A percentile compares a stretch with the other conserved stretches of the same genome.
These are phyloP conservation scores for Fusarium caatingaense DNA, from an alignment of 2,329 filamentous ascomycete genomes.

Conservation along the genomic window DNA sequence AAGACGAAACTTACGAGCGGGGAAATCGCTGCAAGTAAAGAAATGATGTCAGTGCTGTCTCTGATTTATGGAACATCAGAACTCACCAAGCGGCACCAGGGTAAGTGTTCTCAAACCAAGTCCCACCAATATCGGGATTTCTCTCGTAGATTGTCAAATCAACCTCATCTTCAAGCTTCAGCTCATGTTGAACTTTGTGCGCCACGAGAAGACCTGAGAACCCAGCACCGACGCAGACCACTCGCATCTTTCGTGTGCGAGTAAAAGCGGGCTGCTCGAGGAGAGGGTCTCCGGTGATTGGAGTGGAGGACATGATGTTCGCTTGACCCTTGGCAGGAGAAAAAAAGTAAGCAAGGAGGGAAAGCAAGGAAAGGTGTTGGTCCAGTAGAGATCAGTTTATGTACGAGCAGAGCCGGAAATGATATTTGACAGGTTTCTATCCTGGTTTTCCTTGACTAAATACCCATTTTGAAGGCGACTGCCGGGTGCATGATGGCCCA, in stretches of 20 bases:
- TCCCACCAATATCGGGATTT: constrained; percentile 4
- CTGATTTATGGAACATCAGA: neutral
- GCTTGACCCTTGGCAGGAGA: neutral
- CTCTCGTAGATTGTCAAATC: constrained; percentile 1
- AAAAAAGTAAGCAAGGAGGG: neutral
- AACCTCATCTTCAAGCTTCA: constrained; percentile 4
- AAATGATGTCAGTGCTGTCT: neutral
- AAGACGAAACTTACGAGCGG: neutral
- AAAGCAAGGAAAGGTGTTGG: too few species aligned
- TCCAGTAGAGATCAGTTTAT: neutral
- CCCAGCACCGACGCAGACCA: constrained; percentile 6
- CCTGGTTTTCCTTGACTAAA: neutral
- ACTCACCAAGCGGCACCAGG: constrained; percentile 14
- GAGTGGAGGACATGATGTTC: neutral
- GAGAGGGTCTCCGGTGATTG: neutral
- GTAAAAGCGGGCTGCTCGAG: constrained; percentile 10
- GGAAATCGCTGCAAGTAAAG: neutral
- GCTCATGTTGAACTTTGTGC: constrained; percentile 13
- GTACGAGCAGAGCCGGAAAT: neutral
- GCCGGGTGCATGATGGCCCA: neutral
- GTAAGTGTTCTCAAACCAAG: constrained; percentile 18
- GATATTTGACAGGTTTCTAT: neutral
- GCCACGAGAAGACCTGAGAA: constrained; percentile 7
- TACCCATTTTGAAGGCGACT: neutral
- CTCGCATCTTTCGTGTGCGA: constrained; percentile 7